A percentile compares a stretch with the other conserved stretches of the same genome.
Conservation (phyloP, 2,329 filamentous ascomycete species). For the Cladosporium sp. region DNA sequence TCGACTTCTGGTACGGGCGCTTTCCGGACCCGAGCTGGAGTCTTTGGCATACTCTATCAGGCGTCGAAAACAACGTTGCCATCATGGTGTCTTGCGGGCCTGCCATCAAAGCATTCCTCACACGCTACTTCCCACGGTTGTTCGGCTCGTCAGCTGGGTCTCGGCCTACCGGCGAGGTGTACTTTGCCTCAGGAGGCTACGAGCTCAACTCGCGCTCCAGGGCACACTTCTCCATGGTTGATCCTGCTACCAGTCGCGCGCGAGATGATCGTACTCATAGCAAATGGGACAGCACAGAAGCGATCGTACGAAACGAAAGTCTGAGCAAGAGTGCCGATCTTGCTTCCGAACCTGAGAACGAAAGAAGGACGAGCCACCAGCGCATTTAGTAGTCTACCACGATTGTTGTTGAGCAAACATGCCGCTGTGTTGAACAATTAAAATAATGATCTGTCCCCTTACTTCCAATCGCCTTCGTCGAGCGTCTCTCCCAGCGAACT, state of each 20-base stretch:
- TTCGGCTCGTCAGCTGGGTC: slow-evolving; percentile 17
- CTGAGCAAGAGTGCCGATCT: background rate
- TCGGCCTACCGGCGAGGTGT: slow-evolving; percentile 5
- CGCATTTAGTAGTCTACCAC: too few species aligned
- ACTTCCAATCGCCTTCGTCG: too few species aligned
- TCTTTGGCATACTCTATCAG: slow-evolving; percentile 36
- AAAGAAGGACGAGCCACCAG: too few species aligned
- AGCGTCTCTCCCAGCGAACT: too few species aligned
- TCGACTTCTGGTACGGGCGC: slow-evolving; percentile 34
- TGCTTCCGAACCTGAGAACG: too few species aligned
- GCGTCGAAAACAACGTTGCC: slow-evolving; percentile 41
- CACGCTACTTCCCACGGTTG: slow-evolving; percentile 29
- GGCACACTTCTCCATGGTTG: background rate
- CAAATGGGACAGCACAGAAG: background rate
- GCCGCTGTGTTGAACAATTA: too few species aligned
- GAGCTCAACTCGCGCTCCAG: background rate
- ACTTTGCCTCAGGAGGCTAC: background rate
- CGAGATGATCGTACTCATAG: background rate
- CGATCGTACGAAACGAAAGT: background rate
- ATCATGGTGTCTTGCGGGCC: slow-evolving; percentile 53
- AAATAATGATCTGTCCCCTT: too few species aligned
- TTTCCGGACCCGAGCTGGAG: slow-evolving; percentile 31
- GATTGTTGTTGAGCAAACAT: too few species aligned
- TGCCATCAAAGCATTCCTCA: slow-evolving; percentile 46
- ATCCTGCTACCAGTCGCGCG: background rate